Base-by-base conservation (phyloP, 2,329 filamentous ascomycete genomes). In the Bimuria novae-zelandiae region DNA sequence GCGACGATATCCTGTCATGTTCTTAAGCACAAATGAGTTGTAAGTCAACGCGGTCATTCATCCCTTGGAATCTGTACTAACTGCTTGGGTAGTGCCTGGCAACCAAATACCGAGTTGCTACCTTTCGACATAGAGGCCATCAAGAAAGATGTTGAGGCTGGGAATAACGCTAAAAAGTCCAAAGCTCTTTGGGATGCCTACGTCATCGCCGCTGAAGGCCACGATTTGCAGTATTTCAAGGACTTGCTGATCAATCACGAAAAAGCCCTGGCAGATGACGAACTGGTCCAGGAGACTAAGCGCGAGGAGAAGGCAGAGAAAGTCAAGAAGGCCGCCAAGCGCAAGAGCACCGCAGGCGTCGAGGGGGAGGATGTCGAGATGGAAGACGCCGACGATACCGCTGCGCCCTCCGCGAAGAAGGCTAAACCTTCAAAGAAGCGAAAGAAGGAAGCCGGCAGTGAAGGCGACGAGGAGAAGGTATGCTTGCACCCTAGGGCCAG, bases 11-110 rank as follows among this genome's bases (percentile, higher is more conserved):
- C 90, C 93, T 4, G 87, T 97, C 69, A 97, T 97, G 93, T 97
- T 96, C 73, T 79, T 97, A 45, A 82, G 85, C 59, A 96, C 92
- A 32, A 97, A 97, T 68, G 93, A 97, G 81, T 97, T 99, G 94
- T 99, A 79, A 85, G 93, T 85, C 3, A 27, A 14, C 14, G n/a
- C 21, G 2, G n/a, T 32, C 16, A 6, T 14, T 10, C 25, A 4
- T 17, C 5, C 22, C 25, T 22, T 7, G 8, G 10, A 32, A 7
- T n/a, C 7, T 46, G 25, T 57, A 17, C 55, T 64, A 30, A 65
- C 32, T 16, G 30, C 22, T 32, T 4, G 19, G 7, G 45, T 64
- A 99, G 94, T 76, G 89, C 90, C 32, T 99, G 93, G 93, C 90
- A 93, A 60, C 83, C 87, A 56, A 97, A 97, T 75, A 89, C 86